Evolutionary conservation across 2,329 filamentous ascomycete species (phyloP), one percentile per base, ranked within the genome.

Genomic region (Bipolaris bicolor): DNA sequence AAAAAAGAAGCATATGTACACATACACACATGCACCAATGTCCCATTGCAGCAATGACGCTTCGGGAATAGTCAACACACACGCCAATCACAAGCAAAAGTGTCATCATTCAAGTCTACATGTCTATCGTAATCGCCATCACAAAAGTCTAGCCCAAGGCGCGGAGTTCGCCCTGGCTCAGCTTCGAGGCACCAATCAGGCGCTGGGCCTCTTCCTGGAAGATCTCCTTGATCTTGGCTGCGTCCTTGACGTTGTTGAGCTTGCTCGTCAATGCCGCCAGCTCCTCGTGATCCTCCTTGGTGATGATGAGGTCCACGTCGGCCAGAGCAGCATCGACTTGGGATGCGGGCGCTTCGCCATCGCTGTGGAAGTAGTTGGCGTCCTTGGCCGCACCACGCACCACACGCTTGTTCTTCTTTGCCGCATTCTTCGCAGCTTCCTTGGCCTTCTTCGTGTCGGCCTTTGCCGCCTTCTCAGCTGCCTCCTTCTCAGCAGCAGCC

Each of bases 351-450:
- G 93, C 90, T 52, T 88, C 90, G 43, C 84, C 81, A 34, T 75
- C 81, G 18, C 82, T 82, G 55, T 83, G 84, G 78, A 99, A 97
- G 87, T 99, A 99, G 84, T 97, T 97, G 72, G 91, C 93, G 67
- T 99, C 95, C 85, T 99, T 99, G 80, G 94, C 90, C 65, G 91
- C 92, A 61, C 87, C 88, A 79, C 96, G 92, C 70, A 99, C 88
- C 46, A 98, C 90, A 83, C 95, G 92, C 87, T 97, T 97, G 87
- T 99, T 99, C 90, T 99, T 99, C 90, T 99, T 99, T 72, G 95
- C 90, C 13, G 95, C 95, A 74, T 92, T 97, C 88, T 99, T 99
- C 57, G 95, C 95, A 1, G 94, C 94, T 80, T 99, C 95, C 84
- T 98, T 99, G 60, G 90, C 89, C 86, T 99, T 99, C 87, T 98